Evolutionary conservation across 2,329 filamentous ascomycete genomes (phyloP).

Genomic region (Thyridium curvatum): DNA sequence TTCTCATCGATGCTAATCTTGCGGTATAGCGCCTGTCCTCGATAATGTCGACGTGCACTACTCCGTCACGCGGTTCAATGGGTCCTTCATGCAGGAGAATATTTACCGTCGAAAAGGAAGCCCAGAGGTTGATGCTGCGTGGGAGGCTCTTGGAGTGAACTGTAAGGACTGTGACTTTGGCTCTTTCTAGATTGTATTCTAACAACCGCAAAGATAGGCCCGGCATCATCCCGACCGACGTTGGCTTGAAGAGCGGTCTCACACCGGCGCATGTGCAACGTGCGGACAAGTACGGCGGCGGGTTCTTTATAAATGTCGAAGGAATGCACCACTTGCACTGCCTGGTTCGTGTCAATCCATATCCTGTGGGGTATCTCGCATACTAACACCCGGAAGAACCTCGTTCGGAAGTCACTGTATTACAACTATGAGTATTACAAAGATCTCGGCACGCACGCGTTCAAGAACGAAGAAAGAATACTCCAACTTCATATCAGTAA

Average conservation of each 20-base stretch:
- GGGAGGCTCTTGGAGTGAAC: constrained; percentile 30
- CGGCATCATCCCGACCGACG: constrained; percentile 39
- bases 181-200: constrained; percentile 24
- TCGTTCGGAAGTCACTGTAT: constrained; percentile 50
- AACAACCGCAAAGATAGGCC: constrained; percentile 26
- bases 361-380: too few species aligned
- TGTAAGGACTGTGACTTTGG: constrained; percentile 30
- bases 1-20: too few species aligned
- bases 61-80: constrained; percentile 40
- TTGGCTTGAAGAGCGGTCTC: constrained; percentile 45
- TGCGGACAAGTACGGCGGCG: constrained; percentile 47
- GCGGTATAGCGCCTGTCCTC: constrained; percentile 24
- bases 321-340: constrained; percentile 54
- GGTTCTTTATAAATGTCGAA: constrained; percentile 51
- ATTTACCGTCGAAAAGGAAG: constrained; percentile 43
- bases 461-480: constrained; percentile 48
- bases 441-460: constrained; percentile 40
- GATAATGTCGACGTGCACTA: constrained; percentile 25
- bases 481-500: constrained; percentile 51
- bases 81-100: constrained; percentile 47
- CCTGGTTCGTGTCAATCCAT: constrained; percentile 28
- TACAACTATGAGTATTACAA: constrained; percentile 56
- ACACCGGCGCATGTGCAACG: constrained; percentile 48
- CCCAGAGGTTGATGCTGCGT: constrained; percentile 50
- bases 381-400: too few species aligned